Evolutionary conservation across 208 protist species (phyloP).

Genomic region (Balamuthia mandrillaris): DNA sequence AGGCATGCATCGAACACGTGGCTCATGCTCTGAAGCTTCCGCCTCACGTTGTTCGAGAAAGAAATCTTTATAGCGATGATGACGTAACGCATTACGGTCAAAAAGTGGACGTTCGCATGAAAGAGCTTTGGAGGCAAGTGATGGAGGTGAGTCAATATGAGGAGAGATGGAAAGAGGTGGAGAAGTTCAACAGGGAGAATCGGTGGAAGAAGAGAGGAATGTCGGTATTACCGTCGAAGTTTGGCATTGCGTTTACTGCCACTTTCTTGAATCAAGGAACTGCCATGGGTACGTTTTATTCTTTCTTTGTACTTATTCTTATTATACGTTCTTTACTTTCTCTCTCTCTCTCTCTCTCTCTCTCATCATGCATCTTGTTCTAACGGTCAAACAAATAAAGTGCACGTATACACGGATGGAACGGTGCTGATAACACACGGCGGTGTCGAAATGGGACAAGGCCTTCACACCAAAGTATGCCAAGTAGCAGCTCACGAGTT

Average conservation of each 20-base stretch:
- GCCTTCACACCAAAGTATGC: conserved; percentile 67
- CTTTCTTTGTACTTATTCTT: conserved; percentile 58
- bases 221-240: conserved; percentile 77
- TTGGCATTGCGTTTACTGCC: conserved; percentile 77
- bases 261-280: conserved; percentile 75
- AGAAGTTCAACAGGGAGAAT: conserved; percentile 76
- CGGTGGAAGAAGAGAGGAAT: conserved; percentile 80
- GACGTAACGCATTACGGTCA: conserved; percentile 66
- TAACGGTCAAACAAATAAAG: conserved; percentile 7
- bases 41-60: conserved; percentile 40
- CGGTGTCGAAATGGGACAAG: conserved; percentile 75
- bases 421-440: conserved; percentile 70
- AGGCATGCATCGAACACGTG: conserved; percentile 72
- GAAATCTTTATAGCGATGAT: conserved; percentile 73
- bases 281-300: conserved; percentile 70
- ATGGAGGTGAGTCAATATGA: background rate
- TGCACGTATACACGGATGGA: conserved; percentile 72
- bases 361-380: background rate
- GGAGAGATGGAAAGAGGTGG: conserved; percentile 26
- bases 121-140: conserved; percentile 51
- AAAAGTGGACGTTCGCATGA: conserved; percentile 42
- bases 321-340: conserved; percentile 5
- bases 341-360: background rate
- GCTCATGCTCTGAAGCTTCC: conserved; percentile 34
- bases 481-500: conserved; percentile 67